Evolutionary conservation across 2,329 filamentous ascomycete species (phyloP), one percentile per base, ranked within the genome.

Genomic region (Diplodia scrobiculata): DNA sequence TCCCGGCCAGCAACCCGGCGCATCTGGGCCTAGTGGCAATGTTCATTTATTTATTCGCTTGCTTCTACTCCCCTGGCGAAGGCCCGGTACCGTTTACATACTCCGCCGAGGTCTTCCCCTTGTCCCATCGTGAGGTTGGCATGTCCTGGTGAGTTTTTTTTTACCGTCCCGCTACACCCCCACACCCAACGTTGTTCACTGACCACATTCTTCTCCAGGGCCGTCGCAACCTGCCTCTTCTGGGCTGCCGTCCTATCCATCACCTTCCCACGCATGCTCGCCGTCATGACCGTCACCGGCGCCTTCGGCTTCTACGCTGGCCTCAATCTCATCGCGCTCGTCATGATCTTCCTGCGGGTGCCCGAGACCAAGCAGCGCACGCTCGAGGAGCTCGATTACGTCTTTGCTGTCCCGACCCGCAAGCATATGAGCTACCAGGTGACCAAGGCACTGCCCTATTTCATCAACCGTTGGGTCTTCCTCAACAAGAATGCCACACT

Each of bases 91-190:
- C 88, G 0, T 90, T 88, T 72, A 85, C 86, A 0, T 90, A 90
- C 76, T 84, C 83, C 5, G 87, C 88, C 50, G 89, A 91, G 74
- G 86, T 90, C 1, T 91, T 88, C 73, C 88, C 89, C 0, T 82
- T 90, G 0, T 88, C 86, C 1, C 88, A 91, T 73, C 83, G 89
- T 71, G 89, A 91, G 72, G 82, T 90, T 27, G 89, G 89, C 66
- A 91, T 91, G 89, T 84, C 83, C 0, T 90, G 84, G 76, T 62
- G 48, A 21, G 58, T 38, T 32, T 50, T n/a, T 25, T 25, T 25
- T 32, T 45, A 19, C 7, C 41, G 41, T 10, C 14, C n/a, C n/a
- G 19, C 41, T 19, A 19, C 17, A 13, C 17, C 17, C 14, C 41
- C 10, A 19, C 7, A 13, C 17, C 17, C 14, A 17, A 45, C 38